A percentile compares a stretch with the other conserved stretches of the same genome.
Conservation (phyloP, 169 alveolate species). For the Eimeria mitis region DNA sequence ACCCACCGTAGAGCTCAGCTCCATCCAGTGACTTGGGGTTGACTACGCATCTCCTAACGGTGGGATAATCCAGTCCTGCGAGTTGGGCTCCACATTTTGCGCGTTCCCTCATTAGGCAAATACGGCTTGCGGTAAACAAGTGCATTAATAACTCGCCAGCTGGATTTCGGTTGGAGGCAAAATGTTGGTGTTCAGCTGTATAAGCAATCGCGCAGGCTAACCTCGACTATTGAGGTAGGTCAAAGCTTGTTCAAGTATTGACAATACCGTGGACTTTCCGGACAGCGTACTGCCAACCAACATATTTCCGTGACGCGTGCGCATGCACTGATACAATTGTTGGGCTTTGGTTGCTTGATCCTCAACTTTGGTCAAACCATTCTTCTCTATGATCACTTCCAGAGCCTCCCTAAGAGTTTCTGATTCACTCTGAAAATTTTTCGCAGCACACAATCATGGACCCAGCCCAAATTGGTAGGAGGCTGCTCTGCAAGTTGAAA, state of each 20-base stretch:
- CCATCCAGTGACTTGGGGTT: constrained; percentile 96
- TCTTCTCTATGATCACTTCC: constrained; percentile 82
- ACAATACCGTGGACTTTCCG: constrained; percentile 96
- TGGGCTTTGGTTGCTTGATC: constrained; percentile 83
- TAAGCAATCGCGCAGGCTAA: background rate
- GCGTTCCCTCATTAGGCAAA: background rate
- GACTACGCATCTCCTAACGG: constrained; percentile 88
- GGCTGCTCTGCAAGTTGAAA: constrained; percentile 87
- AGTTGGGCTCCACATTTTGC: background rate
- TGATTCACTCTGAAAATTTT: constrained; percentile 58
- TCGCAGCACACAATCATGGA: background rate
- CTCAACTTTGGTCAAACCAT: constrained; percentile 83
- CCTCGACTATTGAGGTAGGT: constrained; percentile 88
- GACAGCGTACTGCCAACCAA: constrained; percentile 99
- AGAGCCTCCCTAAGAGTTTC: constrained; percentile 87
- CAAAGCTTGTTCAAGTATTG: constrained; percentile 87
- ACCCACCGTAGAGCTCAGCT: constrained; percentile 94
- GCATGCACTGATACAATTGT: constrained; percentile 95
- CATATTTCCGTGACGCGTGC: constrained; percentile 98
- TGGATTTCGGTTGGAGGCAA: background rate
- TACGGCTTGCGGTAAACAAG: background rate
- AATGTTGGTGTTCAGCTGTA: background rate
- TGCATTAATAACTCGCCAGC: background rate
- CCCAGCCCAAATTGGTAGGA: background rate
- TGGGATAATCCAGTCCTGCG: constrained; percentile 42